These are phyloP conservation scores for Fonsecaea pedrosoi DNA, from an alignment of 2,329 filamentous ascomycete species.

Conservation along the genomic window DNA sequence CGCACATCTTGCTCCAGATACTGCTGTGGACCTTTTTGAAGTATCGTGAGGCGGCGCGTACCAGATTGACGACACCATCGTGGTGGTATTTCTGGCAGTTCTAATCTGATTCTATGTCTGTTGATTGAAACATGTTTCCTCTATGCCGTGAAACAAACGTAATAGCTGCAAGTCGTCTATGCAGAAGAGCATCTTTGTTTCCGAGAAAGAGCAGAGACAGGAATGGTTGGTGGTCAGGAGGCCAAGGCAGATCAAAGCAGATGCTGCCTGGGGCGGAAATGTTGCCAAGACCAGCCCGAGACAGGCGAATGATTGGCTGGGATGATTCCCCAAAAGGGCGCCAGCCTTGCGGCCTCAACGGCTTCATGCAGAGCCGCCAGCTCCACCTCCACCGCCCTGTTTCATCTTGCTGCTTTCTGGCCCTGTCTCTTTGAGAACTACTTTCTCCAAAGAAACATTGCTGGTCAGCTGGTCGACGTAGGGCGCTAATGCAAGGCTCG, in stretches of 20 bases:
- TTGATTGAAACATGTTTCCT: conserved; percentile 30
- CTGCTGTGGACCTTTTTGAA: conserved; percentile 14
- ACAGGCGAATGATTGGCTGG: conserved; percentile 27
- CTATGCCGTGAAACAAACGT: conserved; percentile 23
- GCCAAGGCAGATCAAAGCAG: conserved; percentile 8
- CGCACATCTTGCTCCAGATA: not conserved
- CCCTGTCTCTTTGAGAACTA: not conserved
- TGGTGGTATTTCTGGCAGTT: conserved; percentile 3
- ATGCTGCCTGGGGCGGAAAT: conserved; percentile 13
- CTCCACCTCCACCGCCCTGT: conserved; percentile 2
- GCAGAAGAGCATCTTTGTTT: conserved; percentile 12
- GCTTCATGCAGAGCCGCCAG: conserved; percentile 21
- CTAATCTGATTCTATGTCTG: conserved; percentile 13
- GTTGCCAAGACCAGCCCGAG: conserved; percentile 23
- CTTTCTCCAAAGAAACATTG: conserved; percentile 5
- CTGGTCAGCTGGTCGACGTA: not conserved
- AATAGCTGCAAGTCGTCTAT: not conserved
- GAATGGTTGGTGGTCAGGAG: conserved; percentile 29
- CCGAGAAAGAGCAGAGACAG: conserved; percentile 5
- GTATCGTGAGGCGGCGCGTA: not conserved
- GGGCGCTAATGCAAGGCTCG: conserved; percentile 53
- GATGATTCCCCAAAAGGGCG: conserved; percentile 3
- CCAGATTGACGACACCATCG: not conserved
- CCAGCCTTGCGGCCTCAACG: conserved; percentile 21
- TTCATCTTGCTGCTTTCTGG: conserved; percentile 19